Conservation (phyloP, 257 asterid species). For the Lavandula angustifolia region DNA sequence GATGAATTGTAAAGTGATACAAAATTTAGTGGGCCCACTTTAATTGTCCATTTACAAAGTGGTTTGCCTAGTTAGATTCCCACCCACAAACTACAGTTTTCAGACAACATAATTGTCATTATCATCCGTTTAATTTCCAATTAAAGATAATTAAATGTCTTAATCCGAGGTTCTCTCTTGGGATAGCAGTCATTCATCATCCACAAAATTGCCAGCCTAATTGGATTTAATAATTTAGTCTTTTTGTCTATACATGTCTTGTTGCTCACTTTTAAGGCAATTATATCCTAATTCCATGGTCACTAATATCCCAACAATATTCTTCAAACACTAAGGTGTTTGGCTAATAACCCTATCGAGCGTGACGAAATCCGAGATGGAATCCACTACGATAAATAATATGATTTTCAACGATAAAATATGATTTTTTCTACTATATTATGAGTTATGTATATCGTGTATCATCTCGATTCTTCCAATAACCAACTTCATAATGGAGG, state of each 20-base stretch:
- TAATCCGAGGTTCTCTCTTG: conserved; percentile 27
- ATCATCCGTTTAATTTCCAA: conserved; percentile 22
- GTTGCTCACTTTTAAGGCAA: conserved; percentile 20
- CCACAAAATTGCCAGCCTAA: conserved; percentile 27
- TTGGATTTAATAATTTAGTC: conserved; percentile 2
- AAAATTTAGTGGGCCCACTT: conserved; percentile 32
- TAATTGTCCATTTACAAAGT: conserved; percentile 34
- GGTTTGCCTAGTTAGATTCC: conserved; percentile 40
- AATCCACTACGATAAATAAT: background rate
- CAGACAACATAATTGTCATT: conserved; percentile 30
- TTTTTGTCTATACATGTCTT: background rate
- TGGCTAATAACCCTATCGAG: conserved; percentile 10
- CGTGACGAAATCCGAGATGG: background rate
- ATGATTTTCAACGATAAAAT: background rate
- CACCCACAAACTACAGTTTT: conserved; percentile 31
- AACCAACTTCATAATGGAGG: background rate
- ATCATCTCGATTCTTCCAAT: background rate
- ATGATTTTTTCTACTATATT: no score
- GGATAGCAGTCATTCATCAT: conserved; percentile 21
- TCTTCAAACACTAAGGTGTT: conserved; percentile 21
- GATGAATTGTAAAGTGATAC: conserved; percentile 34
- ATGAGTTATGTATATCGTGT: no score
- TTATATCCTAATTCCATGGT: conserved; percentile 26
- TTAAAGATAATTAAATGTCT: conserved; percentile 21
- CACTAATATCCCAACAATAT: background rate